Base-by-base conservation (phyloP, 2,329 filamentous ascomycete genomes). In the Endothia cerciana region DNA sequence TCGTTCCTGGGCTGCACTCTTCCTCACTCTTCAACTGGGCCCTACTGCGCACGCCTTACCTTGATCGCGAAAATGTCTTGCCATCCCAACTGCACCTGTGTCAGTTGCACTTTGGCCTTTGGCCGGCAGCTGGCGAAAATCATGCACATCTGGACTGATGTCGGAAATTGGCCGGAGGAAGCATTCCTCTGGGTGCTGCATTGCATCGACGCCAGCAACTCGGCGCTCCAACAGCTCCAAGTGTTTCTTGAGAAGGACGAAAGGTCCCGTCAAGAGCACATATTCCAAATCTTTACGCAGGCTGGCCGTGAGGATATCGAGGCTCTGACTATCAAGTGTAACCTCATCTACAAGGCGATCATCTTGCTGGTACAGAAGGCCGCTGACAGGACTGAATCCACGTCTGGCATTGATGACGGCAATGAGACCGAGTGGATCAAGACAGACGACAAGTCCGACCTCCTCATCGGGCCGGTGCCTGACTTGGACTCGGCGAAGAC, bases 71-170 rank as follows among this genome's bases (percentile, higher is more conserved):
- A 56, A 17, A 62, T 58, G 40, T 36, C 49, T 47, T 25, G 40
- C 36, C 10, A 19, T 28, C 33, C 45, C 2, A 17, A 25, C 33
- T 36, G 51, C 19, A 30, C 53, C n/a, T 67, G 62, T 15, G 19
- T 67, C n/a, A 47, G 47, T 13, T 63, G 53, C 25, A 59, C 53
- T 17, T 41, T 40, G 25, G 62, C 62, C n/a, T 65, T 62, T 58
- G 62, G 65, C 58, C 65, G 60, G 47, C 63, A 62, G 40, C 43
- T 67, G n/a, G 62, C 58, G 5, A 62, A 58, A 28, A 28, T 67
- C 33, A 28, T 65, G 15, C 56, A 60, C 5, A 36, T 22, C 3
- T 53, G 57, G 56, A n/a, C 13, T 4, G 45, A 53, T 5, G 19
- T 66, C 5, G 28, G 38, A 4, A n/a, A 25, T 10, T 30, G 4